Evolutionary conservation across 495 filamentous ascomycete species (phyloP), one percentile per base, ranked within the genome.

Genomic region (Haplographium delicatum): DNA sequence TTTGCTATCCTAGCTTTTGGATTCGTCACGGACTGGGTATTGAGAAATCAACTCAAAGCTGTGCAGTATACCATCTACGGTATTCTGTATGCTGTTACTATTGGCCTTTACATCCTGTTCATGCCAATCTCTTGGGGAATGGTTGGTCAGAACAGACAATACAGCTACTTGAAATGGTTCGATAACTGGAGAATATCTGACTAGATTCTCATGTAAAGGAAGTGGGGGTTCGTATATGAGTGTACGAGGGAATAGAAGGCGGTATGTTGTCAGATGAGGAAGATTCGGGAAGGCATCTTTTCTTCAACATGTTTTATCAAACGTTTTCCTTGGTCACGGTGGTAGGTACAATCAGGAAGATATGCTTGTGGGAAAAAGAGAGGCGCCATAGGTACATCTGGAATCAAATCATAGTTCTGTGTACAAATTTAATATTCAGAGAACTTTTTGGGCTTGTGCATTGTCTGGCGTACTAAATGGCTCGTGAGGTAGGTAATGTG

Each of bases 41-140:
- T 85, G 44, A 75, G 81, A 41, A 83, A 74, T 50, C 67, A 85
- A 48, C 61, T 74, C 22, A 79, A 79, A 65, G 72, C 61, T 38
- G 56, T 83, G 30, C 76, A 81, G 66, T 83, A 78, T 66, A 72
- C 64, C 8, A 61, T 85, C 33, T 95, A 90, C 65, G 72, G 67
- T 5, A 56, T 85, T 16, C 73, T 96, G 5, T 95, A 98, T 65
- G 65, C 70, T 10, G 58, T 76, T 9, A 74, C 88, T 30, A 81
- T 91, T 55, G 87, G 83, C 11, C 73, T 97, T 27, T 98, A 95
- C 68, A 70, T 87, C 57, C 74, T 87, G 57, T 98, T 98, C 70
- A 83, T 89, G 48, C 89, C 85, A n/a, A 94, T 98, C 61, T 91
- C 88, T 62, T 98, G 94, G 71, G 93, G 93, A 33, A 98, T 98